Evolutionary conservation across 306 rosid genomes (phyloP).

Genomic region (Rosa multiflora): DNA sequence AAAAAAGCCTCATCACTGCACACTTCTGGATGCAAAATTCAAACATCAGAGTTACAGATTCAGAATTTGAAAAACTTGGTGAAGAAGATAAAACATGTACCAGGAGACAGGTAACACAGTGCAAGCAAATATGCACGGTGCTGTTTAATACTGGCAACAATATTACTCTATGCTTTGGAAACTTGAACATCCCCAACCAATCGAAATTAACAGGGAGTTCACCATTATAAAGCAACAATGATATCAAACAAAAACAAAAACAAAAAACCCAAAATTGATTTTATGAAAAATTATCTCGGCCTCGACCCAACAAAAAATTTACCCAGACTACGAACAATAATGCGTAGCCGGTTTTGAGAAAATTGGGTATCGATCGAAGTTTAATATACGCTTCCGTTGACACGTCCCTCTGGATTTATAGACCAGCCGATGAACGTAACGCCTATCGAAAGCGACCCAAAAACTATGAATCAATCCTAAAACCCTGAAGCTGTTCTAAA

Average conservation of each 20-base stretch:
- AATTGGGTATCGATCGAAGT: slow-evolving; percentile 30
- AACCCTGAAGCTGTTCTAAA: not conserved
- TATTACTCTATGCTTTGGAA: slow-evolving; percentile 74
- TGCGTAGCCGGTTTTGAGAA: slow-evolving; percentile 23
- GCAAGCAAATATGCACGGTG: slow-evolving; percentile 43
- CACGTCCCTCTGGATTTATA: slow-evolving; percentile 58
- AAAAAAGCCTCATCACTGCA: not conserved
- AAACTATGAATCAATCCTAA: not conserved
- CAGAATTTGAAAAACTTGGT: not conserved
- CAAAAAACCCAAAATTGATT: not conserved
- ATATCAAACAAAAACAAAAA: not conserved
- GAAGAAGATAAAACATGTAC: slow-evolving; percentile 30
- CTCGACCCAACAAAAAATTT: slow-evolving; percentile 22
- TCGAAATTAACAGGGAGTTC: slow-evolving; percentile 40
- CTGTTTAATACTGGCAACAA: slow-evolving; percentile 69
- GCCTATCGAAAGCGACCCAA: slow-evolving; percentile 75
- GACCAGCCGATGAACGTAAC: slow-evolving; percentile 64
- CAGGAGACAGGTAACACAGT: slow-evolving; percentile 89
- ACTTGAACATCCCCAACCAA: slow-evolving; percentile 63
- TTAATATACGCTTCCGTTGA: slow-evolving; percentile 82
- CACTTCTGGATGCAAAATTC: not conserved
- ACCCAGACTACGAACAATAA: slow-evolving; percentile 36
- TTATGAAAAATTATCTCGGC: slow-evolving; percentile 27
- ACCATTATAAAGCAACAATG: slow-evolving; percentile 82
- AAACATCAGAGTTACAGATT: not conserved